phyloP scores from a whole-genome alignment of 768 basidiomycete species.

The Mycena epipterygia region DNA sequence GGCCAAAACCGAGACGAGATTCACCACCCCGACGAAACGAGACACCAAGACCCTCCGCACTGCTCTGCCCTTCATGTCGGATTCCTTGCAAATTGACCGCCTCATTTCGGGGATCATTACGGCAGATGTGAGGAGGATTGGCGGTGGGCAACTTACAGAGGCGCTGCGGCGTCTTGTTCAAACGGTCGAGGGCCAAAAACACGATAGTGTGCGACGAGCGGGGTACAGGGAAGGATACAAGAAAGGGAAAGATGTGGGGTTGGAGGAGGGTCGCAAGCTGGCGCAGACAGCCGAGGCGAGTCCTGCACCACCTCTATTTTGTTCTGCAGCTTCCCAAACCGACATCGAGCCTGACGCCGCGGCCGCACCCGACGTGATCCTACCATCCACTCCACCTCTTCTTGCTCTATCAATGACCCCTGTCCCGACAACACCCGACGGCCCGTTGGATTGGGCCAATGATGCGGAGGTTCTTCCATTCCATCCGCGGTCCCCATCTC shows the following conservation, averaged over 20 bases:
- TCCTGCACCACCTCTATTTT: neutral
- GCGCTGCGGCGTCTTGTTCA: neutral
- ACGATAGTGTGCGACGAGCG: neutral
- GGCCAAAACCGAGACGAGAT: no score
- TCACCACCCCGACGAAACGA: no score
- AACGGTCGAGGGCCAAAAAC: neutral
- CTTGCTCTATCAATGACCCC: neutral
- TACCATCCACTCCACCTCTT: neutral
- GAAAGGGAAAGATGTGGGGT: neutral
- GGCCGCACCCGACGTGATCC: neutral
- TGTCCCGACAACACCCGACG: neutral
- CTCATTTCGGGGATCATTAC: neutral
- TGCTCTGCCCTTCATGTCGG: neutral
- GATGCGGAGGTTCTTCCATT: neutral
- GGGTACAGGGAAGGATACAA: neutral
- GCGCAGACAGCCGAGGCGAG: neutral
- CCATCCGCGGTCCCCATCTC: neutral
- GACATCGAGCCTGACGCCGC: no score
- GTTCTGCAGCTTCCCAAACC: neutral
- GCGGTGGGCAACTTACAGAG: neutral
- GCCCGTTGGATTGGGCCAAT: neutral
- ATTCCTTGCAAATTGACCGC: neutral
- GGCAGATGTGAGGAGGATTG: neutral
- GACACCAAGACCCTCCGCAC: no score
- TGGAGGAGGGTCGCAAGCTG: neutral